phyloP scores from a whole-genome alignment of 371 early-diverging fungal species.

The Quaeritorhiza haematococci region DNA sequence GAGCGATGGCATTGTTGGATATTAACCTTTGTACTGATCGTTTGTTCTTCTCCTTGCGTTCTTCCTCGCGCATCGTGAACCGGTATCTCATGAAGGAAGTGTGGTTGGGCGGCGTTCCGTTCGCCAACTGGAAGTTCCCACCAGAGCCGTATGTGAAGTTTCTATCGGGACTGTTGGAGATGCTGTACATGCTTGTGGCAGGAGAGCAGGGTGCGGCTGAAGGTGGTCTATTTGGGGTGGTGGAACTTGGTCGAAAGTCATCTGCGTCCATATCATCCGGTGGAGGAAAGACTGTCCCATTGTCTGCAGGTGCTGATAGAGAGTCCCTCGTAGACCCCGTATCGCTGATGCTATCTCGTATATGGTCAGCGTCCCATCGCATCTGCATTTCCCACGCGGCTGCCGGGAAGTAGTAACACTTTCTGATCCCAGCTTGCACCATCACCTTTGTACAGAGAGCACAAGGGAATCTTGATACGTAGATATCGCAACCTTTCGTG shows the following conservation, averaged over 20 bases:
- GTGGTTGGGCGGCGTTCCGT: neutral
- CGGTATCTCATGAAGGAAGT: too few species aligned
- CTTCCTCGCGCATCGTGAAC: slow-evolving; percentile 6
- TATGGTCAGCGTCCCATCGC: neutral
- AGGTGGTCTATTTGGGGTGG: neutral
- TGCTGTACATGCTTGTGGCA: neutral
- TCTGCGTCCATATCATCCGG: neutral
- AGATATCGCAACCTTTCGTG: slow-evolving; percentile 31
- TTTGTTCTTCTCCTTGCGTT: slow-evolving; percentile 24
- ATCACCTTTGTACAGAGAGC: slow-evolving; percentile 32
- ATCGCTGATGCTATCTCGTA: too few species aligned
- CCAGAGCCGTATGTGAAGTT: too few species aligned
- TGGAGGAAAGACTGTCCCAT: neutral
- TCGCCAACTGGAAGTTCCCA: too few species aligned
- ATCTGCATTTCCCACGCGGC: slow-evolving; percentile 29
- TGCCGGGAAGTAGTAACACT: slow-evolving; percentile 36
- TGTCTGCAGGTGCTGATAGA: too few species aligned
- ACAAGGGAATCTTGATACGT: slow-evolving; percentile 36
- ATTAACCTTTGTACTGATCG: slow-evolving; percentile 25
- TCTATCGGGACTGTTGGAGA: too few species aligned
- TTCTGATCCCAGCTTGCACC: slow-evolving; percentile 37
- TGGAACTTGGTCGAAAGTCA: neutral
- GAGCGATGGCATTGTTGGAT: slow-evolving; percentile 34
- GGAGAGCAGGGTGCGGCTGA: neutral
- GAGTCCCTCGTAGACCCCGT: too few species aligned